Evolutionary conservation across 2,329 filamentous ascomycete species (phyloP).

Genomic region (Aureobasidium zeae): DNA sequence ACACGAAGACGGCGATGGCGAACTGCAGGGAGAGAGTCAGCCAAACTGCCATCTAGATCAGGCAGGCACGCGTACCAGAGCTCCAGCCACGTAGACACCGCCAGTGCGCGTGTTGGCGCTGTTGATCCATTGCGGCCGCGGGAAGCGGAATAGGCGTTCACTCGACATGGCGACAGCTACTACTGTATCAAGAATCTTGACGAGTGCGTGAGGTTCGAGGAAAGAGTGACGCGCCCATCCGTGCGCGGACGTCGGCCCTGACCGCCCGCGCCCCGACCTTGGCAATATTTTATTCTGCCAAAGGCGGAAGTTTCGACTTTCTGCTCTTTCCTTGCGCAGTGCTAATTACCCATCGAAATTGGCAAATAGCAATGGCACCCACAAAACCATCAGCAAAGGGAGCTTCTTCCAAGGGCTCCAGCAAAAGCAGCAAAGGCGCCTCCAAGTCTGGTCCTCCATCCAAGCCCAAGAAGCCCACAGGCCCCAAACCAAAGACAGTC

Average conservation of each 20-base stretch:
- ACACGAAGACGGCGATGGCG: slow-evolving; percentile 59
- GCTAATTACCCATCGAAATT: neutral
- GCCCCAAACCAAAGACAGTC: slow-evolving; percentile 26
- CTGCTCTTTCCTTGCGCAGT: neutral
- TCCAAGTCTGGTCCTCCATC: slow-evolving; percentile 14
- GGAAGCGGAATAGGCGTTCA: slow-evolving; percentile 56
- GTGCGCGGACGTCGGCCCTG: neutral
- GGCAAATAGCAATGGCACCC: slow-evolving; percentile 13
- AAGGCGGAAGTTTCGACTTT: neutral
- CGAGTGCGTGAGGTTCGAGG: too few relatives aligned
- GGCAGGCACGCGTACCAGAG: slow-evolving; percentile 43
- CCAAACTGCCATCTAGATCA: neutral
- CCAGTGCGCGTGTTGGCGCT: slow-evolving; percentile 53
- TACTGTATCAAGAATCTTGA: neutral
- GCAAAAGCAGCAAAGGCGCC: slow-evolving; percentile 24
- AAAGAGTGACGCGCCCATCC: too few relatives aligned
- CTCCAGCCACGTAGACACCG: slow-evolving; percentile 58
- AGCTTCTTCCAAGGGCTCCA: slow-evolving; percentile 5
- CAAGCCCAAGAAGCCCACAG: slow-evolving; percentile 21
- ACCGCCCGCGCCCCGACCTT: slow-evolving; percentile 3
- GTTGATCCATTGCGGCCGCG: slow-evolving; percentile 58
- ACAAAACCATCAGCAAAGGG: slow-evolving; percentile 6
- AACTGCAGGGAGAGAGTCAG: slow-evolving; percentile 42
- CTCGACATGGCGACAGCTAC: slow-evolving; percentile 33
- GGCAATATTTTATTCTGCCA: slow-evolving; percentile 13